Evolutionary conservation across 345 rosid species (phyloP).

Genomic region (Hibiscus trionum): DNA sequence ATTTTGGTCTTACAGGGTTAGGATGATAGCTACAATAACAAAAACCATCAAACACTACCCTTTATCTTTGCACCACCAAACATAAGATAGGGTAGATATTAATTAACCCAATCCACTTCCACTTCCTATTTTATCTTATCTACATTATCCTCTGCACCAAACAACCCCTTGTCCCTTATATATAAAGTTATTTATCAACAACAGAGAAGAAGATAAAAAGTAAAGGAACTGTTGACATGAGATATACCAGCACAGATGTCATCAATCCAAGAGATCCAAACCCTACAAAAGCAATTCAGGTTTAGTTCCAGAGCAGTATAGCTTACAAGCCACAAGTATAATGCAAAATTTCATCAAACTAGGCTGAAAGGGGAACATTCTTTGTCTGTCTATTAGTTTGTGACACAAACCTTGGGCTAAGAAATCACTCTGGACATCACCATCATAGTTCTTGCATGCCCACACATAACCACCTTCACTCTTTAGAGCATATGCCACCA

Average conservation of each 20-base stretch:
- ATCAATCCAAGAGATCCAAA: conserved; percentile 98
- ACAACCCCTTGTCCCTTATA: not conserved
- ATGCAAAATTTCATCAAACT: not conserved
- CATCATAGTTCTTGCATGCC: conserved; percentile 99
- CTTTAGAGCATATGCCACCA: conserved; percentile 96
- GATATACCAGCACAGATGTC: conserved; percentile 75
- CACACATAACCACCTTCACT: conserved; percentile 98
- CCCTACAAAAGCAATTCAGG: conserved; percentile 34
- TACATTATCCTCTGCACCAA: not conserved
- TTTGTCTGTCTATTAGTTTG: not conserved
- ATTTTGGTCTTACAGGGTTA: not conserved
- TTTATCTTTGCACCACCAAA: not conserved
- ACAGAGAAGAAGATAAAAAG: not conserved
- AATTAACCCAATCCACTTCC: not conserved
- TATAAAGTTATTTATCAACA: not conserved
- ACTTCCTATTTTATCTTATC: not conserved
- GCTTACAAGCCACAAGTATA: not conserved
- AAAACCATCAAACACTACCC: not conserved
- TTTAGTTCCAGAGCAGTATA: conserved; percentile 7
- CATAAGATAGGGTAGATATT: not conserved
- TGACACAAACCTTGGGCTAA: conserved; percentile 75
- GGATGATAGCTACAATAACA: not conserved
- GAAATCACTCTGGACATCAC: conserved; percentile 99
- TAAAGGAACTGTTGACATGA: not conserved
- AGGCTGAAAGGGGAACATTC: not conserved